Conservation (phyloP, 805 yeast species). For the Myxozyma mucilagina region DNA sequence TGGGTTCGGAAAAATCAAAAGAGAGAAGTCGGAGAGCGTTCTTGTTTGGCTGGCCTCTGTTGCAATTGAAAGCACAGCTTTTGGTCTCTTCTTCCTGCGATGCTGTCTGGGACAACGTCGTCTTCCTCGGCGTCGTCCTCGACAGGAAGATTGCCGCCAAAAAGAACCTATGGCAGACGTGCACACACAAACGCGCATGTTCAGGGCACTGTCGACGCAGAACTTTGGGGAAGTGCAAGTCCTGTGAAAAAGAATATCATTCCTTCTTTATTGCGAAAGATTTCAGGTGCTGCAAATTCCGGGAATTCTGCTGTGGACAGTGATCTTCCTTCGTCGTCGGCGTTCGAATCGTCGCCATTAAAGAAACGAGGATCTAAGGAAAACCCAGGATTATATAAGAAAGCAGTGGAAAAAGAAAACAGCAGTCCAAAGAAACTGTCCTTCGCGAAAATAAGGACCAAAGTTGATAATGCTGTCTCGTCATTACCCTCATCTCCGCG, state of each 20-base stretch:
- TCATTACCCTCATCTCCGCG: slow-evolving; percentile 12
- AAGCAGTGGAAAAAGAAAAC: slow-evolving; percentile 13
- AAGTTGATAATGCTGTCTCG: slow-evolving; percentile 3
- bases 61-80: no score
- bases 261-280: neutral
- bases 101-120: neutral
- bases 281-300: neutral
- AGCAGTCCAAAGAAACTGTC: neutral
- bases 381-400: neutral
- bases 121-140: neutral
- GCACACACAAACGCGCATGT: slow-evolving; percentile 17
- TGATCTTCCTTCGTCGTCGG: neutral
- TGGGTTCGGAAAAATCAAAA: no score
- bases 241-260: slow-evolving; percentile 18
- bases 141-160: neutral
- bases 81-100: neutral
- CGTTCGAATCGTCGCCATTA: slow-evolving; percentile 2
- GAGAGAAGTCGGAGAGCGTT: no score
- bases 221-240: slow-evolving; percentile 24
- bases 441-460: slow-evolving; percentile 6
- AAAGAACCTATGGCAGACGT: slow-evolving; percentile 24
- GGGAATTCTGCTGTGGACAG: no score
- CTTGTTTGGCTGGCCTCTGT: no score
- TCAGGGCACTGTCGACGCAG: slow-evolving; percentile 24
- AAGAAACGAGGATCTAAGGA: neutral